Conservation (phyloP, 768 basidiomycete genomes). For the Boletellus ananas region DNA sequence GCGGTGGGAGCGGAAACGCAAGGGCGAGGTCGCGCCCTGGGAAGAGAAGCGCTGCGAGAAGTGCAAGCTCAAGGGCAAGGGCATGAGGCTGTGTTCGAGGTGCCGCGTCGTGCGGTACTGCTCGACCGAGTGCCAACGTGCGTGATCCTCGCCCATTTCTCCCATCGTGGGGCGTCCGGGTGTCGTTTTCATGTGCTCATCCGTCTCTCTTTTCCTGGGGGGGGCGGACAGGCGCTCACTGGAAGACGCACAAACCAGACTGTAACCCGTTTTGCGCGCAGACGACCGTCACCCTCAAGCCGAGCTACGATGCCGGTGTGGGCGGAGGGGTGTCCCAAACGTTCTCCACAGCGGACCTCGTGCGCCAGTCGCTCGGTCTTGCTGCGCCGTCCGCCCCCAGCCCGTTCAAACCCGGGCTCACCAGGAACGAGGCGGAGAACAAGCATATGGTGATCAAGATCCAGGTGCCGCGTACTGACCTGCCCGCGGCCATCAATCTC, state of each 20-base stretch:
- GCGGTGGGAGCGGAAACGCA: constrained; percentile 46
- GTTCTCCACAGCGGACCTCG: constrained; percentile 28
- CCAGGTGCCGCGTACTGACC: constrained; percentile 39
- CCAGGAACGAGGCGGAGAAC: constrained; percentile 23
- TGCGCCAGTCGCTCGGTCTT: constrained; percentile 29
- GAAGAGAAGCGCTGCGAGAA: constrained; percentile 44
- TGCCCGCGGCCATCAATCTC: too few relatives aligned
- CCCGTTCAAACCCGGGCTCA: constrained; percentile 14
- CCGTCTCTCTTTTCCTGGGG: too few relatives aligned
- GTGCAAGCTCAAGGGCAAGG: constrained; percentile 29
- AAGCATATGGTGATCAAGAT: constrained; percentile 53
- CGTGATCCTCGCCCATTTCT: constrained; percentile 10
- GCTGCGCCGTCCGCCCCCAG: constrained; percentile 18
- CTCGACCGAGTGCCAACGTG: constrained; percentile 52
- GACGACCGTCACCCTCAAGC: constrained; percentile 46
- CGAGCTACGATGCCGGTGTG: constrained; percentile 31
- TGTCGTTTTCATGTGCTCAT: background rate
- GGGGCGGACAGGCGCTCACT: constrained; percentile 38
- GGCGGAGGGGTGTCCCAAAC: constrained; percentile 1
- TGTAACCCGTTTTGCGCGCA: constrained; percentile 44
- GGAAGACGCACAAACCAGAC: constrained; percentile 44
- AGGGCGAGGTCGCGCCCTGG: constrained; percentile 39
- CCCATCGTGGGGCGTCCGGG: too few relatives aligned
- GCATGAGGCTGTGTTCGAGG: constrained; percentile 40
- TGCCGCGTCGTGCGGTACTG: constrained; percentile 52